These are phyloP conservation scores for Alternaria arbusti DNA, from an alignment of 2,329 filamentous ascomycete species.

Conservation along the genomic window DNA sequence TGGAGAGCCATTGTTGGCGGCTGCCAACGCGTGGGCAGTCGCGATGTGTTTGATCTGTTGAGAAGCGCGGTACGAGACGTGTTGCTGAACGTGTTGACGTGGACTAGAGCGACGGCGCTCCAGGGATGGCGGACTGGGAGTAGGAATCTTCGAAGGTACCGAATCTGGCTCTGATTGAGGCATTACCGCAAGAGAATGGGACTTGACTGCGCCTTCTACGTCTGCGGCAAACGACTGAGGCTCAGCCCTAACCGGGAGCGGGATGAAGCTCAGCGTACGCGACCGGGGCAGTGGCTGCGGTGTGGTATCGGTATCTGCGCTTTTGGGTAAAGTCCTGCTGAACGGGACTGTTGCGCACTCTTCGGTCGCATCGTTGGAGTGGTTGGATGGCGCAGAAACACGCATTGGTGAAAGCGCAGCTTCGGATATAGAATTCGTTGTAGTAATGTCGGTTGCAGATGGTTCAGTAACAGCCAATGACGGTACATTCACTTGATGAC, in stretches of 20 bases:
- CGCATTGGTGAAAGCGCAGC: constrained; percentile 14
- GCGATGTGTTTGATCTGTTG: constrained; percentile 26
- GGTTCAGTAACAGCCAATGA: constrained; percentile 17
- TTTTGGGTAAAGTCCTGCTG: background rate
- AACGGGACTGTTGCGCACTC: background rate
- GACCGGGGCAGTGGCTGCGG: constrained; percentile 34
- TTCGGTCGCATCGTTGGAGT: background rate
- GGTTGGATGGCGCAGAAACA: constrained; percentile 2
- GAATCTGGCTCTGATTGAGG: constrained; percentile 9
- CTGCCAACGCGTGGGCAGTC: constrained; percentile 22
- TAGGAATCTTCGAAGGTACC: constrained; percentile 37
- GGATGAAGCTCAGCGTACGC: constrained; percentile 43
- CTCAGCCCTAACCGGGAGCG: constrained; percentile 27
- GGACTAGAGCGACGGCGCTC: constrained; percentile 32
- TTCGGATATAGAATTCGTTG: constrained; percentile 4
- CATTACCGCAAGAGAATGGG: background rate
- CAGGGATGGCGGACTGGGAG: constrained; percentile 30
- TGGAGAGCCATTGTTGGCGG: constrained; percentile 7
- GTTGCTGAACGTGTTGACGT: constrained; percentile 28
- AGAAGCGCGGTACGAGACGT: constrained; percentile 19
- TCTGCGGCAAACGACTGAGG: constrained; percentile 11
- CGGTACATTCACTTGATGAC: constrained; percentile 13
- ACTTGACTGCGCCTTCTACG: constrained; percentile 8
- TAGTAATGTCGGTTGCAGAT: constrained; percentile 10
- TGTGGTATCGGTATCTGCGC: constrained; percentile 18